Percentiles rank a stretch among this genome's conserved stretches.
Conservation (phyloP, 345 rosid species). For the Citrus mangshanensis region DNA sequence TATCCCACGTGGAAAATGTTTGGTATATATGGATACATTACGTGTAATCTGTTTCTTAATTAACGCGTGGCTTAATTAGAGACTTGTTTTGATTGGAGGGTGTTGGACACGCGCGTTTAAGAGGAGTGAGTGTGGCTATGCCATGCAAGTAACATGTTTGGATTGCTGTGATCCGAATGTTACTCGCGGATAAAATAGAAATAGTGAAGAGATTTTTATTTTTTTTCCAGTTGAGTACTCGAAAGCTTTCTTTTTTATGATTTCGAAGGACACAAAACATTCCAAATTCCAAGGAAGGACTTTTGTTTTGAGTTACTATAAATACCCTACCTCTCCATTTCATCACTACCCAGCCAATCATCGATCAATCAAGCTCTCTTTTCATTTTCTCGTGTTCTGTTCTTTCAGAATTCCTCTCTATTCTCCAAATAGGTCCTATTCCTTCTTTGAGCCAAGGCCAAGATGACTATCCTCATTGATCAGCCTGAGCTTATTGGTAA, state of each 20-base stretch:
- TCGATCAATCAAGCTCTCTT: not conserved
- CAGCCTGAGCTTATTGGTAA: slow-evolving; percentile 43
- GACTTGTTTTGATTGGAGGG: not conserved
- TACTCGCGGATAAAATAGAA: slow-evolving; percentile 19
- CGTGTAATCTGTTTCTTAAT: not conserved
- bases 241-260: slow-evolving; percentile 15
- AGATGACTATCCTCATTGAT: slow-evolving; percentile 55
- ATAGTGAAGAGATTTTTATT: not conserved
- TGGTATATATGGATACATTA: not conserved
- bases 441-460: not conserved
- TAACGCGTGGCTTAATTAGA: too few species aligned
- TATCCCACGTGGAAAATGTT: not conserved
- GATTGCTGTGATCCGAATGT: slow-evolving; percentile 5
- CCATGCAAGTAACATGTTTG: too few species aligned
- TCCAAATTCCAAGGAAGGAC: slow-evolving; percentile 59
- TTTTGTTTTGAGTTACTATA: slow-evolving; percentile 26
- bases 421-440: not conserved
- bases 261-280: slow-evolving; percentile 41
- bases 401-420: not conserved
- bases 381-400: not conserved
- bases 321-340: slow-evolving; percentile 12
- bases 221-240: slow-evolving; percentile 43
- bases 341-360: not conserved
- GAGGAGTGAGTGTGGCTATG: not conserved
- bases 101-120: not conserved